Evolutionary conservation across 768 basidiomycete species (phyloP).

Genomic region (Mrakia gelida): DNA sequence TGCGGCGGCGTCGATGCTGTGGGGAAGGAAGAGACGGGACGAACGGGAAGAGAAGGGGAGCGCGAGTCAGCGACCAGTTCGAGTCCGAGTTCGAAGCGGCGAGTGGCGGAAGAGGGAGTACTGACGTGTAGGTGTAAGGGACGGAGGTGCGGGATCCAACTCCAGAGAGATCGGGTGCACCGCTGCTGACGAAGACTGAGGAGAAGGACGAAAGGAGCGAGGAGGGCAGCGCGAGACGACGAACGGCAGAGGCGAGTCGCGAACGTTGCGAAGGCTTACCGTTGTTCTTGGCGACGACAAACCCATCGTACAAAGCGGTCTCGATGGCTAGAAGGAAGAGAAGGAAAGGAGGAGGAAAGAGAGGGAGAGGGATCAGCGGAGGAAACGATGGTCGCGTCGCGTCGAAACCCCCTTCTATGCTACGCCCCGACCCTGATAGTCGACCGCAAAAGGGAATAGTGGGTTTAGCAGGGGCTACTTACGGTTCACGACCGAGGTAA

Average conservation of each 20-base stretch:
- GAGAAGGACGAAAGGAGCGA: no score
- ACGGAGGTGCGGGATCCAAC: neutral
- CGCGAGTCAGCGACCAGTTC: no score
- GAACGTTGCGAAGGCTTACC: neutral
- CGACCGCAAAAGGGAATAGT: no score
- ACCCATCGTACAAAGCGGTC: neutral
- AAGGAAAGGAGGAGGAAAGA: constrained; percentile 50
- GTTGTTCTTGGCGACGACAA: neutral
- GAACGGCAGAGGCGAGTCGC: neutral
- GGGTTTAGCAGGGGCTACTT: no score
- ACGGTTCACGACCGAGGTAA: constrained; percentile 41
- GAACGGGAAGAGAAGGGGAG: no score
- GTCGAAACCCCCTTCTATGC: no score
- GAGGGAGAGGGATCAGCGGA: constrained; percentile 15
- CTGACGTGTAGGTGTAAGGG: neutral
- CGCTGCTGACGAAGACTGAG: neutral
- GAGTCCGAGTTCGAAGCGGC: no score
- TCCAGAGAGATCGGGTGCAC: neutral
- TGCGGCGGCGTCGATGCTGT: neutral
- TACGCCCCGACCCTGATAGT: no score
- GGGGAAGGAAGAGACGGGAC: no score
- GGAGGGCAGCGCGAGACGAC: neutral
- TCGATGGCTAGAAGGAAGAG: constrained; percentile 55
- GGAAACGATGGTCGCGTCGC: no score
- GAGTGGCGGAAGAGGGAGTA: neutral